A percentile compares a stretch with the other conserved stretches of the same genome.
phyloP scores from a whole-genome alignment of 148 eudicot genomes.

The Spergularia bocconei region DNA sequence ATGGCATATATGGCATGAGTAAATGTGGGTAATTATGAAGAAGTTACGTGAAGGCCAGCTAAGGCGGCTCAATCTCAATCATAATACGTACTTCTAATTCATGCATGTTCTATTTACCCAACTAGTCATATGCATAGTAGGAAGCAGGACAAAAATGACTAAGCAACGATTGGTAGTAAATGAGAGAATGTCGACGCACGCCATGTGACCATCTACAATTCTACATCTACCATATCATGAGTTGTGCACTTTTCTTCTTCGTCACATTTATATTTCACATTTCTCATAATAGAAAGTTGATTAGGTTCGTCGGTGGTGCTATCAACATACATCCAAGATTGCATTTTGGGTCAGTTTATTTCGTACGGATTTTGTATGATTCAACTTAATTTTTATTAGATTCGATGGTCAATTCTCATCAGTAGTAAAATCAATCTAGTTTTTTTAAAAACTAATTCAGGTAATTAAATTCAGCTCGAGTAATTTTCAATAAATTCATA shows the following conservation, averaged over 20 bases:
- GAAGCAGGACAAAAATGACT: conserved; percentile 23
- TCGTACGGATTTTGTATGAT: no score
- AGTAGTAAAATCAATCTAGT: no score
- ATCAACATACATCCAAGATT: neutral
- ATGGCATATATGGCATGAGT: no score
- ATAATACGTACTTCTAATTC: neutral
- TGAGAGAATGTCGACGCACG: neutral
- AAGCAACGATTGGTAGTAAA: neutral
- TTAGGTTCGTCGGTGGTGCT: neutral
- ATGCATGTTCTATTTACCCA: neutral
- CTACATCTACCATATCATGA: neutral
- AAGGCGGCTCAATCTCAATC: conserved; percentile 8
- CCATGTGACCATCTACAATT: conserved; percentile 3
- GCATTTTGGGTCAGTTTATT: neutral
- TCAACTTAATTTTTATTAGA: neutral
- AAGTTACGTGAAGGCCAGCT: conserved; percentile 19
- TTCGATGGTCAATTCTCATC: neutral
- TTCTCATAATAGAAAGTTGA: neutral
- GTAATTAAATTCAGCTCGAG: neutral
- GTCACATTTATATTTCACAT: neutral
- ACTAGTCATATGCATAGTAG: neutral
- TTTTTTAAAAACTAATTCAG: no score
- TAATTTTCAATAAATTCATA: neutral
- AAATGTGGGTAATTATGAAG: neutral
- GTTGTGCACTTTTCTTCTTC: neutral